A percentile compares a stretch with the other conserved stretches of the same genome.
Conservation (phyloP, 306 rosid genomes). For the Rosa multiflora region DNA sequence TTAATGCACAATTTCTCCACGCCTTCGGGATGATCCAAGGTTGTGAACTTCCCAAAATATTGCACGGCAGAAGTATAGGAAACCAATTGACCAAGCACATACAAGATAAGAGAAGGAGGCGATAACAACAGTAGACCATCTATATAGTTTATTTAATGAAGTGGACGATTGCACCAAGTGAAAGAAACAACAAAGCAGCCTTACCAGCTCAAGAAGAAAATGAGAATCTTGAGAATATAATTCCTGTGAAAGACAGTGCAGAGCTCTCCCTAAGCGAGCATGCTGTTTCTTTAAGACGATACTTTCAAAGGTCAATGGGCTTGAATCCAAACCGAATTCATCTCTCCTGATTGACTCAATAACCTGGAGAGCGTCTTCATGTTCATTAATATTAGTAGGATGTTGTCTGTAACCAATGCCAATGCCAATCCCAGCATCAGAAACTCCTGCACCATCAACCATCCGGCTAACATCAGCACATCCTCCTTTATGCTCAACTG, state of each 20-base stretch:
- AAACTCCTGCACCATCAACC: conserved; percentile 30
- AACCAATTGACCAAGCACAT: neutral
- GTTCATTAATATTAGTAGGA: conserved; percentile 34
- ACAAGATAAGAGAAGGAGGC: neutral
- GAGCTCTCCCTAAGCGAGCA: conserved; percentile 97
- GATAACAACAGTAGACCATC: neutral
- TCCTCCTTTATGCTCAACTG: conserved; percentile 26
- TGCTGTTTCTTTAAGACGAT: conserved; percentile 88
- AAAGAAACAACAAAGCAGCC: conserved; percentile 18
- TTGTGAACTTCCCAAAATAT: neutral
- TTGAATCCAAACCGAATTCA: conserved; percentile 90
- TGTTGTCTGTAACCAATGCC: conserved; percentile 20
- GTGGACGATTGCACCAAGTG: neutral
- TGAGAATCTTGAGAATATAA: conserved; percentile 97
- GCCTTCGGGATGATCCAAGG: neutral
- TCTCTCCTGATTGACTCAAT: conserved; percentile 83
- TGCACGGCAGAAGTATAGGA: neutral
- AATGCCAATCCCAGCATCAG: conserved; percentile 26
- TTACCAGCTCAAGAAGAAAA: conserved; percentile 96
- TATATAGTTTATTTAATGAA: neutral
- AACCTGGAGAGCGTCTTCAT: conserved; percentile 59
- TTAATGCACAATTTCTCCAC: neutral
- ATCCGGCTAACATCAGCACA: conserved; percentile 23
- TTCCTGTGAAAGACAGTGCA: conserved; percentile 97
- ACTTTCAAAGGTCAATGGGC: conserved; percentile 56